Base-by-base conservation (phyloP, 2,329 filamentous ascomycete genomes). In the Celoporthe dispersa region DNA sequence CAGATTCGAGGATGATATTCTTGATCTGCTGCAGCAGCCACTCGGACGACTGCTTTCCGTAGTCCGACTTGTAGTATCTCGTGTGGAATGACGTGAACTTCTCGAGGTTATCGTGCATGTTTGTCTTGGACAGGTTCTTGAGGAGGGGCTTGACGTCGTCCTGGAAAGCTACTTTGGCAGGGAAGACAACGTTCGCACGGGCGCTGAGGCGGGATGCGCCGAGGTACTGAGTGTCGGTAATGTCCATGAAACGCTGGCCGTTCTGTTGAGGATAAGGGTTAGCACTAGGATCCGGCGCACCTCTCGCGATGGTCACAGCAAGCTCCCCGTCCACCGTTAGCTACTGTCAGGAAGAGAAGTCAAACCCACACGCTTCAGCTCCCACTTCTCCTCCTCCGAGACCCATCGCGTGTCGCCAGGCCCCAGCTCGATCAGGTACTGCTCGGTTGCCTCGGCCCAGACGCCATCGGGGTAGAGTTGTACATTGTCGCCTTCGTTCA, bases 311-410 rank as follows among this genome's bases (percentile, higher is more conserved):
- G 8, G 28, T 8, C 14, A 2, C 19, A n/a, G n/a, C 53, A n/a
- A 2, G 22, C 44, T 48, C 2, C 44, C 3, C 22, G 9, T 33
- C n/a, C 25, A 14, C 11, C 51, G 33, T 57, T 12, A 57, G 12
- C 25, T 57, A 5, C 14, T 16, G 14, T 16, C 28, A 16, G 33
- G 16, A 22, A 60, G 33, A n/a, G 12, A 4, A 19, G 16, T 51
- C 37, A 64, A 59, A 82, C 88, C 70, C 86, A 97, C 94, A 75
- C 94, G 87, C 77, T 92, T 91, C 73, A 98, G 83, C 80, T 91
- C 90, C 94, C 95, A 98, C 82, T 98, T 99, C 83, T 98, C 90
- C 48, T 97, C 93, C 77, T 98, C 95, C 0, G 93, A 97, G 41
- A 98, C 91, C 92, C 93, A 96, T 85, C 87, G 84, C 33, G 91